A percentile compares a stretch with the other conserved stretches of the same genome.
Conservation (phyloP, 2,329 filamentous ascomycete species). For the Penicillium sp. region DNA sequence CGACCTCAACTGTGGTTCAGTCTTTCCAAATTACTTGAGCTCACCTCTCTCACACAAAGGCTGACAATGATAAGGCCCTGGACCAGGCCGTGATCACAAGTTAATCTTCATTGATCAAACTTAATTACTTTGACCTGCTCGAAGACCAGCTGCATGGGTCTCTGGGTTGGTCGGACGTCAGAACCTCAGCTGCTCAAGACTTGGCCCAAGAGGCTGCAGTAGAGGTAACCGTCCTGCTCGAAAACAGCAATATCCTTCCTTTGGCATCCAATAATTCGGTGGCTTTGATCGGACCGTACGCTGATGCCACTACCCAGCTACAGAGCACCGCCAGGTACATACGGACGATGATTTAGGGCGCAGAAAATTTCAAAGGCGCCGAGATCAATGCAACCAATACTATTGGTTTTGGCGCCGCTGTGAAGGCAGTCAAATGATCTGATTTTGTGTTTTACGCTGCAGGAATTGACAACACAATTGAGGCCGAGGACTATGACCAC, state of each 20-base stretch:
- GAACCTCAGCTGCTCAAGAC: conserved; percentile 50
- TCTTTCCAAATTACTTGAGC: conserved; percentile 40
- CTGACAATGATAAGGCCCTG: conserved; percentile 43
- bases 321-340: conserved; percentile 44
- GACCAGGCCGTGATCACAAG: conserved; percentile 44
- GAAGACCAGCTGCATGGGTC: conserved; percentile 44
- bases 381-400: background rate
- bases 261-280: too few species aligned
- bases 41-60: conserved; percentile 40
- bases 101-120: conserved; percentile 44
- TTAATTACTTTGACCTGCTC: conserved; percentile 51
- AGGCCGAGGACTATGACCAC: conserved; percentile 2
- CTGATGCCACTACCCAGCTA: conserved; percentile 54
- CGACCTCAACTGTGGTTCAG: conserved; percentile 50
- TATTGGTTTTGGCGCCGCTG: conserved; percentile 21
- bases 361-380: background rate
- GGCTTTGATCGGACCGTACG: conserved; percentile 56
- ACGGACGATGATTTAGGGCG: conserved; percentile 1
- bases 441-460: conserved; percentile 44
- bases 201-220: conserved; percentile 53
- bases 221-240: conserved; percentile 47
- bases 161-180: conserved; percentile 54
- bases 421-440: conserved; percentile 38
- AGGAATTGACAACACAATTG: conserved; percentile 31
- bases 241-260: conserved; percentile 51